Evolutionary conservation across 2,329 filamentous ascomycete species (phyloP), one percentile per base, ranked within the genome.

Genomic region (Fusarium domesticum): DNA sequence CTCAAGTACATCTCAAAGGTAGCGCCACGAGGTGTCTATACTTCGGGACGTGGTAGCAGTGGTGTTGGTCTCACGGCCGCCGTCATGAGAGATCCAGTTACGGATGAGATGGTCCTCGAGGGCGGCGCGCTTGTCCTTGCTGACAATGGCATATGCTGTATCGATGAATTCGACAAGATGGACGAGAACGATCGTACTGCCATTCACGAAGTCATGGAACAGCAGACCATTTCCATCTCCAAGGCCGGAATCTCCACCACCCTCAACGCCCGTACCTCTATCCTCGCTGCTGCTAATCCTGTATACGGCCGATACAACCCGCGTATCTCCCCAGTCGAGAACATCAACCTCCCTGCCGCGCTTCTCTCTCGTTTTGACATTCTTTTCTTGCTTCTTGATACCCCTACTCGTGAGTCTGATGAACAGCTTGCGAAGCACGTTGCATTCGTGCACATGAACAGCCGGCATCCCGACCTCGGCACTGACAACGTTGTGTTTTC

Each of bases 1-100:
- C 79, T 98, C 56, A 97, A 96, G 71, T 98, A 98, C 68, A 97
- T 98, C 64, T 89, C 90, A 54, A 97, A 98, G 72, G 93, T 98
- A 20, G 92, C 93, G 2, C 93, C 93, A 50, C 88, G 93, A 51
- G 91, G 90, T 59, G 85, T 91, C 11, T 91, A 91, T 70, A 91
- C 87, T 5, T 88, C 86, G 4, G 87, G 87, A 50, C 85, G 87
- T 57, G 87, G 87, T 66, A 88, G 84, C 71, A 88, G 84, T 66
- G 87, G 87, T 63, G 87, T 91, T 41, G 87, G 87, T 81, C 76
- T 91, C 37, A 91, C 87, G 2, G 87, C 87, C 11, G 87, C 87
- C 12, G 87, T 91, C 31, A 91, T 90, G 85, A 83, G 87, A 41
- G 87, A 91, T 57, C 86, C 87, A 4, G 85, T 90, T 35, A 91